These are phyloP conservation scores for Kondoa malvinella DNA, from an alignment of 768 basidiomycete species.

Conservation along the genomic window DNA sequence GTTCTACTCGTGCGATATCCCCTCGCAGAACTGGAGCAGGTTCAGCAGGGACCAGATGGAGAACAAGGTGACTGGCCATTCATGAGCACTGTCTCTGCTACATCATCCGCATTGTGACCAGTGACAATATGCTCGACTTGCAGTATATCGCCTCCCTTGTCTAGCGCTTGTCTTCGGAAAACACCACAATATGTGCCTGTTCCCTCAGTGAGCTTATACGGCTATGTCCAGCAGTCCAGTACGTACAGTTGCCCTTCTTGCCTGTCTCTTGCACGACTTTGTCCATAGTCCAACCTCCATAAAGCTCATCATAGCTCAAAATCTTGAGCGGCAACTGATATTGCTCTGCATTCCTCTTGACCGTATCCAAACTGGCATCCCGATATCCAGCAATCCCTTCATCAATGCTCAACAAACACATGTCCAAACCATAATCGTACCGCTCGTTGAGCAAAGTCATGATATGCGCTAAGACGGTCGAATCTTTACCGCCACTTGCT, in stretches of 20 bases:
- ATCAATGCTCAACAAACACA: conserved; percentile 89
- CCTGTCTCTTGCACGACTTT: conserved; percentile 85
- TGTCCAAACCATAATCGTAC: conserved; percentile 74
- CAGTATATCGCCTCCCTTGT: conserved; percentile 75
- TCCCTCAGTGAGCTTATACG: neutral
- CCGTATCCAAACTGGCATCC: conserved; percentile 93
- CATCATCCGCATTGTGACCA: conserved; percentile 97
- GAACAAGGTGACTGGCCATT: conserved; percentile 50
- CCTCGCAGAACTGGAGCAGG: conserved; percentile 70
- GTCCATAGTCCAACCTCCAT: conserved; percentile 96
- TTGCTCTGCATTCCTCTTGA: conserved; percentile 89
- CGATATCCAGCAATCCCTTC: conserved; percentile 97
- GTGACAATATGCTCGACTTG: conserved; percentile 94
- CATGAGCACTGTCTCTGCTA: conserved; percentile 97
- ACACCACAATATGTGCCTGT: conserved; percentile 85
- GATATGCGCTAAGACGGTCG: conserved; percentile 90
- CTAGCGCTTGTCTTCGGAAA: conserved; percentile 86
- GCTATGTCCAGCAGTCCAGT: neutral
- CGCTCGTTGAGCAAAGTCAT: conserved; percentile 91
- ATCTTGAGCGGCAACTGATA: conserved; percentile 93
- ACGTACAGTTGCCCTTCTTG: conserved; percentile 78
- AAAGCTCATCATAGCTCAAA: conserved; percentile 83
- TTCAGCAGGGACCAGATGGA: neutral
- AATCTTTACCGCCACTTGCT: conserved; percentile 97
- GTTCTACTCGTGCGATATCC: conserved; percentile 79